Conservation (phyloP, 2,329 filamentous ascomycete genomes). For the Tolypocladium ophioglossoides region DNA sequence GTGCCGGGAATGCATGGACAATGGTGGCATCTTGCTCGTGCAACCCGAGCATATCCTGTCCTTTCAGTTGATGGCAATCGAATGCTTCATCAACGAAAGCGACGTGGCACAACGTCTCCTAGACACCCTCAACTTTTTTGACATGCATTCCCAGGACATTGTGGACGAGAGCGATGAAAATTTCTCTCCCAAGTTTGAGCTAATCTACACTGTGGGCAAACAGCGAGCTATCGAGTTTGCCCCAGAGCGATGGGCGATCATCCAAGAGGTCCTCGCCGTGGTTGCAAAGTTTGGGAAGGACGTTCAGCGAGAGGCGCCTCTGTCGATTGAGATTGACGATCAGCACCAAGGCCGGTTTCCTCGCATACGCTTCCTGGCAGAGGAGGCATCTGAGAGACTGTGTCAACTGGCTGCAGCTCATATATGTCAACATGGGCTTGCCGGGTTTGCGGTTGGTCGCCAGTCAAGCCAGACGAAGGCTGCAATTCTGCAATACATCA, state of each 20-base stretch:
- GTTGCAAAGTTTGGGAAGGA: slow-evolving; percentile 19
- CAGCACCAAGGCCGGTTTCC: slow-evolving; percentile 28
- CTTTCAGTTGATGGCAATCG: slow-evolving; percentile 47
- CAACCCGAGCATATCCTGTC: slow-evolving; percentile 55
- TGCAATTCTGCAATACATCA: slow-evolving; percentile 31
- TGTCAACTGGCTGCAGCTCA: slow-evolving; percentile 20
- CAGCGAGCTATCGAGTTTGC: slow-evolving; percentile 37
- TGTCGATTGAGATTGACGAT: slow-evolving; percentile 29
- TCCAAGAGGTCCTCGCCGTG: slow-evolving; percentile 39
- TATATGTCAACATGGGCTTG: slow-evolving; percentile 30
- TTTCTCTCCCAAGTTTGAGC: slow-evolving; percentile 45
- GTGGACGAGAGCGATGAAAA: slow-evolving; percentile 55
- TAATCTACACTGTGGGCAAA: slow-evolving; percentile 49
- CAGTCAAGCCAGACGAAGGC: slow-evolving; percentile 16
- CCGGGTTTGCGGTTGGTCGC: slow-evolving; percentile 26
- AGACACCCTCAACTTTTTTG: slow-evolving; percentile 30
- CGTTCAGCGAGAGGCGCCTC: slow-evolving; percentile 19
- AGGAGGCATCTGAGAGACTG: slow-evolving; percentile 16
- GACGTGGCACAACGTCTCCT: slow-evolving; percentile 23
- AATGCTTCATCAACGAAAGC: slow-evolving; percentile 24
- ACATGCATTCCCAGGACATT: slow-evolving; percentile 36
- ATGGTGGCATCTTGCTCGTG: slow-evolving; percentile 42
- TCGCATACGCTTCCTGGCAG: slow-evolving; percentile 32
- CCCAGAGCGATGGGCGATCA: slow-evolving; percentile 42
- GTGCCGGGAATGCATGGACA: slow-evolving; percentile 31